Percentiles rank a stretch among this genome's conserved stretches.
Conservation (phyloP, 2,329 filamentous ascomycete species). For the Elsinoe arachidis region DNA sequence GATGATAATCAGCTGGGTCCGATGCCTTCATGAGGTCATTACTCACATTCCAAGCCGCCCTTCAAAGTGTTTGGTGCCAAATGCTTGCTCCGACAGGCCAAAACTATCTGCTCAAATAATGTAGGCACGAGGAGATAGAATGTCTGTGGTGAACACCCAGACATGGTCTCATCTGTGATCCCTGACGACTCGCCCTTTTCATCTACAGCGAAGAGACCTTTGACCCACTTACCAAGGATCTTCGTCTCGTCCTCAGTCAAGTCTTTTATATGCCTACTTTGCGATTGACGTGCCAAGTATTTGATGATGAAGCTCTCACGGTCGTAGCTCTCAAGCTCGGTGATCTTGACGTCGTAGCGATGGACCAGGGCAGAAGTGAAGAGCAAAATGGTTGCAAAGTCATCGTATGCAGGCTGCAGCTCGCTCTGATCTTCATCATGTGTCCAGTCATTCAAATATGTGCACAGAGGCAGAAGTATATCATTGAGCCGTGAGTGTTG, state of each 20-base stretch:
- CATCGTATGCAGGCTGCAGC: conserved; percentile 77
- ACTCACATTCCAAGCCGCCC: conserved; percentile 65
- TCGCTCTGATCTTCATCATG: conserved; percentile 77
- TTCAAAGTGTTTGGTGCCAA: conserved; percentile 63
- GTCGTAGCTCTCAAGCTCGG: conserved; percentile 55
- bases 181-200: conserved; percentile 46
- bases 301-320: conserved; percentile 60
- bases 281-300: conserved; percentile 52
- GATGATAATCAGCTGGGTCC: conserved; percentile 10
- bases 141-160: conserved; percentile 70
- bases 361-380: conserved; percentile 66
- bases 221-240: conserved; percentile 66
- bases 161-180: conserved; percentile 71
- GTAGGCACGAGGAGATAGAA: conserved; percentile 73
- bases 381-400: conserved; percentile 70
- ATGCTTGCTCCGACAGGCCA: conserved; percentile 57
- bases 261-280: conserved; percentile 50
- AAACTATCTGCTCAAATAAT: conserved; percentile 65
- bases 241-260: conserved; percentile 56
- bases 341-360: conserved; percentile 57
- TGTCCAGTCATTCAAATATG: conserved; percentile 67
- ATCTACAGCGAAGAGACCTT: conserved; percentile 67
- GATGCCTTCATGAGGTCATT: conserved; percentile 17
- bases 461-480: conserved; percentile 66
- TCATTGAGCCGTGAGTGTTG: conserved; percentile 62